Conservation (phyloP, 2,329 filamentous ascomycete genomes). For the Hypoxylon sp. region DNA sequence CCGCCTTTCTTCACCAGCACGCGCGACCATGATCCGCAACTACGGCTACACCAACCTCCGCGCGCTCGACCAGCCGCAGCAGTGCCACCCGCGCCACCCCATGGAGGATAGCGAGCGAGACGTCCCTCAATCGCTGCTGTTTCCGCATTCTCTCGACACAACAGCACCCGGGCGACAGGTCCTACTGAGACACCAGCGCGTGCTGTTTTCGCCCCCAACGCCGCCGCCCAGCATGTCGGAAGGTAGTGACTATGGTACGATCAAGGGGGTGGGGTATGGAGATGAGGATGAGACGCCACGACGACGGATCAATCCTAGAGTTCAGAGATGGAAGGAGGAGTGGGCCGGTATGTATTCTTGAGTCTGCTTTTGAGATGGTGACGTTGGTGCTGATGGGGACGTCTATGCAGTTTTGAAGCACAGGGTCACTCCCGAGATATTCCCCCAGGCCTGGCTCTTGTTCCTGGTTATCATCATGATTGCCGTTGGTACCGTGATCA, state of each 20-base stretch:
- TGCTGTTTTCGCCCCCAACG: slow-evolving; percentile 21
- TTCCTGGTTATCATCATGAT: slow-evolving; percentile 40
- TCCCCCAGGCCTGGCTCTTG: slow-evolving; percentile 40
- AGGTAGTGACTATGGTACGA: background rate
- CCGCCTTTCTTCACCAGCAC: background rate
- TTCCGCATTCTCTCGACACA: slow-evolving; percentile 33
- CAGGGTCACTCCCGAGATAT: slow-evolving; percentile 26
- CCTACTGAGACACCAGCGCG: slow-evolving; percentile 41
- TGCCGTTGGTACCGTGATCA: slow-evolving; percentile 23
- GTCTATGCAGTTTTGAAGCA: slow-evolving; percentile 37
- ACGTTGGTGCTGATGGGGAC: background rate
- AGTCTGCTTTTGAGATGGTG: background rate
- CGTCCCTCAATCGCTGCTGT: slow-evolving; percentile 39
- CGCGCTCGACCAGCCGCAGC: background rate
- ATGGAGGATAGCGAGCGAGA: slow-evolving; percentile 24
- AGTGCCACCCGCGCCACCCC: background rate
- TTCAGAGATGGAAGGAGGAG: background rate
- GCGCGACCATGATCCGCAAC: slow-evolving; percentile 3
- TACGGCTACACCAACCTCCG: background rate
- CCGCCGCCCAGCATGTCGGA: background rate
- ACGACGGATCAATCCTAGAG: background rate
- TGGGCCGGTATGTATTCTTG: slow-evolving; percentile 8
- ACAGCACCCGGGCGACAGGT: slow-evolving; percentile 32
- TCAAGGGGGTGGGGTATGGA: background rate
- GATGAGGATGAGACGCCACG: background rate